Evolutionary conservation across 2,329 filamentous ascomycete genomes (phyloP).

Genomic region (Pestalotiopsis sp.): DNA sequence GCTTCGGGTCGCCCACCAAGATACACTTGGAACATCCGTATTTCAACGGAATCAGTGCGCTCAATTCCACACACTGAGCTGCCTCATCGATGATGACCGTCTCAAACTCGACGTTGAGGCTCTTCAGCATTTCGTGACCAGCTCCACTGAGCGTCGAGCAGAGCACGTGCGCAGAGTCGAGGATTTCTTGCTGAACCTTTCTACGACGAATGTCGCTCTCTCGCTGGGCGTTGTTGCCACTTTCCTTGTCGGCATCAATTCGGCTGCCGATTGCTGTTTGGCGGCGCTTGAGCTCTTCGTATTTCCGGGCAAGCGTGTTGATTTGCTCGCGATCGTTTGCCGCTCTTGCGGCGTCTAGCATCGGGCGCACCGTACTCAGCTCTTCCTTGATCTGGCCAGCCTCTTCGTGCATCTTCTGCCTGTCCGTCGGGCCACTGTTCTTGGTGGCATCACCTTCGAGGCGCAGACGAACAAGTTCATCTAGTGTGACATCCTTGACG

Average conservation of each 20-base stretch:
- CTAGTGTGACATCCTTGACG: constrained; percentile 89
- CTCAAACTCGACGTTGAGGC: constrained; percentile 93
- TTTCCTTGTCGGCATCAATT: constrained; percentile 87
- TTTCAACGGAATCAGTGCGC: constrained; percentile 93
- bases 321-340: constrained; percentile 49
- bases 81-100: constrained; percentile 98
- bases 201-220: constrained; percentile 85
- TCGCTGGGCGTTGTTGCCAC: constrained; percentile 77
- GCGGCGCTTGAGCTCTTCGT: constrained; percentile 76
- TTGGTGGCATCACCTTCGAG: constrained; percentile 57
- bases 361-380: constrained; percentile 70
- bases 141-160: constrained; percentile 94
- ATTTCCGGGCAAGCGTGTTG: constrained; percentile 70
- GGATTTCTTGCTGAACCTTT: constrained; percentile 85
- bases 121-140: constrained; percentile 97
- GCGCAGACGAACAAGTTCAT: constrained; percentile 82
- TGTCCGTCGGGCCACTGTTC: constrained; percentile 56
- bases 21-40: constrained; percentile 97
- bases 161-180: constrained; percentile 88
- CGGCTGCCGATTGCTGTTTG: constrained; percentile 77
- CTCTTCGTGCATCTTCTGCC: constrained; percentile 64
- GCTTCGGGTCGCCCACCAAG: constrained; percentile 95
- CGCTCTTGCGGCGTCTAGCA: constrained; percentile 68
- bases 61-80: constrained; percentile 96
- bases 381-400: constrained; percentile 75